phyloP scores from a whole-genome alignment of 495 filamentous ascomycete genomes.

The Penicillium diatomitis region DNA sequence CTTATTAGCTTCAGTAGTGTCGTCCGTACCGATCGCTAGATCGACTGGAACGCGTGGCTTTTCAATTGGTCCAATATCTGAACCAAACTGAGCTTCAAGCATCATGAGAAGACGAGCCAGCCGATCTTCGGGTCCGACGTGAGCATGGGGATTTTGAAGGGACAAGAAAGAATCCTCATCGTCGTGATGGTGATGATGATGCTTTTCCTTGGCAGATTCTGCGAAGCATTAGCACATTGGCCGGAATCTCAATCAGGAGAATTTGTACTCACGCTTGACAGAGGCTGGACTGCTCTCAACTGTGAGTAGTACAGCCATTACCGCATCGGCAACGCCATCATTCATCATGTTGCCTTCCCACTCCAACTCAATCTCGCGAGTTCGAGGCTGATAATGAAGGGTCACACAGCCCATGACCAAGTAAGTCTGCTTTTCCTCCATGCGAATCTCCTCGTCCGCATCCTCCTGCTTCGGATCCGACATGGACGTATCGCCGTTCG shows the following conservation, averaged over 20 bases:
- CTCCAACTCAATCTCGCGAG: conserved; percentile 77
- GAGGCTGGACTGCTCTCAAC: conserved; percentile 91
- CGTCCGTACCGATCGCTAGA: conserved; percentile 29
- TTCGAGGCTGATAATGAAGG: conserved; percentile 53
- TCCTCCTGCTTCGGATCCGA: conserved; percentile 32
- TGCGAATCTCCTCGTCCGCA: conserved; percentile 43
- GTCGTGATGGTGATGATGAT: conserved; percentile 47
- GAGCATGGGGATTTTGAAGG: conserved; percentile 59
- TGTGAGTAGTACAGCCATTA: conserved; percentile 80
- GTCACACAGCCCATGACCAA: conserved; percentile 86
- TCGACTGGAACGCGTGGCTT: conserved; percentile 46
- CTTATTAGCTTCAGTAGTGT: conserved; percentile 16
- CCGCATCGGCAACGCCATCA: conserved; percentile 91
- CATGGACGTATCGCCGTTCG: conserved; percentile 23
- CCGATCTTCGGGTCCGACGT: conserved; percentile 60
- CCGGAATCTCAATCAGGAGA: not conserved
- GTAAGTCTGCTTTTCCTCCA: conserved; percentile 44
- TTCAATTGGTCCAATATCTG: conserved; percentile 63
- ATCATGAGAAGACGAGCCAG: conserved; percentile 84
- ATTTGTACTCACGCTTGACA: conserved; percentile 67
- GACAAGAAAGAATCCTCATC: conserved; percentile 20
- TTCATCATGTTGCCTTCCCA: conserved; percentile 99
- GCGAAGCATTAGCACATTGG: not conserved
- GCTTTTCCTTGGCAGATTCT: conserved; percentile 49
- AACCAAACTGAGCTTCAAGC: conserved; percentile 92